Evolutionary conservation across 73 alveolate genomes (phyloP), one percentile per base, ranked within the genome.

Genomic region (Uronychia setigera): DNA sequence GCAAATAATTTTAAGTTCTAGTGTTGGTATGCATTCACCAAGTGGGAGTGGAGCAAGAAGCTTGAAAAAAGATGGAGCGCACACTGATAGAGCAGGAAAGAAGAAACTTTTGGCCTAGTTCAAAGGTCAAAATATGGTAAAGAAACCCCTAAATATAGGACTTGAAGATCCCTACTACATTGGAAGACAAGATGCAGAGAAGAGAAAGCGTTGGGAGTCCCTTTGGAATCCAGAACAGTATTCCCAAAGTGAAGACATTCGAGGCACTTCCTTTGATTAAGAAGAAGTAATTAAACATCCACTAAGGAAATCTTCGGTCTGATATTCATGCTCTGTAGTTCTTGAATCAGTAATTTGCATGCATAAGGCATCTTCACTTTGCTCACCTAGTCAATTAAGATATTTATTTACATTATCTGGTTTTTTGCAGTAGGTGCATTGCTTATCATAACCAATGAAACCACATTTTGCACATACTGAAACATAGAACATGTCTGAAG

Each of bases 281-380:
- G n/a, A 46, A 46, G 67, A 46, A 46, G 19, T 46, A 46, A 46
- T 46, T 46, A 46, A 46, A 46, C 67, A 19, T 46, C 67, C n/a
- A 46, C 67, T 46, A 46, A 46, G 67, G 67, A 46, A 60, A 95
- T 87, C 88, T 92, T 82, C 33, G 96, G 94, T 82, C 92, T 92
- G 46, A 95, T 95, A 79, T 95, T 95, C 98, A 95, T 95, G 59
- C 95, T 76, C 88, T 87, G 85, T 30, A 95, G 82, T 88, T 95
- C 99, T 81, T 98, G 98, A 32, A 98, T 89, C 80, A 97, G 95
- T 77, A 98, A 95, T 80, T 98, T 98, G 95, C 99, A 98, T 60
- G 99, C 99, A 91, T 99, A 99, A 28, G 99, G 99, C 98, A 98
- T 86, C 84, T 97, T 96, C 25, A 97, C 96, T 58, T 88, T 90